Evolutionary conservation across 2,329 filamentous ascomycete genomes (phyloP), one percentile per base, ranked within the genome.

Genomic region (Colletotrichum acutatum): DNA sequence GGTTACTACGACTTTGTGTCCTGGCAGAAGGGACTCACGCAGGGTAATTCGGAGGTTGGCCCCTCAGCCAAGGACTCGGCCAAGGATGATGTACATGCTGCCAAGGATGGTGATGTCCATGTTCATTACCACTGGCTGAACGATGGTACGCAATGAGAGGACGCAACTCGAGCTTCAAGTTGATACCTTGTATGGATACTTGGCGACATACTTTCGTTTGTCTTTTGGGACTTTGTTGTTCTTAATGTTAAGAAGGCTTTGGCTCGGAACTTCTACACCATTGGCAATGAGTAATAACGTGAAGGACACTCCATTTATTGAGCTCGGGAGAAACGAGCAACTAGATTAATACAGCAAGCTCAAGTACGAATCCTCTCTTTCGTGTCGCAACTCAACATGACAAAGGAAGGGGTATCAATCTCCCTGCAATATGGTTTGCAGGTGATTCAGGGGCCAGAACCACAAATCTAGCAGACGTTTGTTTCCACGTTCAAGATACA

Each of bases 201-300:
- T n/a, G 19, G 42, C 16, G 4, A n/a, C 7, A 0, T 49, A n/a
- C 8, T 49, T 49, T n/a, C 42, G n/a, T 49, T n/a, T n/a, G 42
- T 49, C 42, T 9, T 3, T 19, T 49, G 19, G 42, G 7, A 19
- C 16, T 49, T 2, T 49, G 1, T 1, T 19, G 0, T 37, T 37
- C 0, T 16, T 4, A 16, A 46, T n/a, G 42, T 6, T 2, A 4
- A 46, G n/a, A n/a, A 8, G 42, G 19, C 8, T 3, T 19, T 49
- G 7, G 8, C 19, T n/a, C 34, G 9, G 1, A 19, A 4, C 16
- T 49, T 49, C 19, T 9, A 9, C 19, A 46, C 7, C 4, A 3
- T n/a, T 46, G 1, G 6, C 0, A 42, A 16, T 19, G 12, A 16
- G 0, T 19, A 12, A 2, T 42, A 16, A 16, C 0, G 12, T 16